Base-by-base conservation (phyloP, 2,329 filamentous ascomycete species). In the Curvularia sp. region DNA sequence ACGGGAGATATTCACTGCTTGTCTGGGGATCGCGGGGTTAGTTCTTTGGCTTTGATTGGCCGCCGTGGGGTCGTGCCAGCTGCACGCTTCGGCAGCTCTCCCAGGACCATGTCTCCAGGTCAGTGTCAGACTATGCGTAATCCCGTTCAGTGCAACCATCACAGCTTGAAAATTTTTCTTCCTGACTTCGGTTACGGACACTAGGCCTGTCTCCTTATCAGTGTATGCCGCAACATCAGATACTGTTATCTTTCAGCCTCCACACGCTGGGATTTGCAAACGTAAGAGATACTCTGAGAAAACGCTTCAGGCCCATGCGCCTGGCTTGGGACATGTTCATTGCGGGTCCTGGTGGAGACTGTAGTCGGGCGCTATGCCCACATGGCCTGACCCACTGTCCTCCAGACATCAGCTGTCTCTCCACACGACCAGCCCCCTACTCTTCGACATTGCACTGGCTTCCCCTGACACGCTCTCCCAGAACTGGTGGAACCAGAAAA, bases 281-380 rank as follows among this genome's bases (percentile, higher is more conserved):
- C 58, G 55, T 61, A 58, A 61, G 26, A 52, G 26, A 39, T 57
- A 43, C 42, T 49, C 18, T 7, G 24, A 35, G 9, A 33, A 10
- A 55, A 35, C 9, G 20, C 26, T 26, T n/a, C 41, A 15, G 10
- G 24, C 13, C 12, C 42, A 43, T 39, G 44, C 30, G 26, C 39
- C 9, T 28, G 20, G 44, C 55, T 57, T 49, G 10, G 50, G 51
- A 33, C 22, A 35, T 43, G n/a, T 18, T 30, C 47, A 12, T 30
- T 48, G 55, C 41, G 55, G 50, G 55, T 55, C 35, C 35, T 20
- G 22, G 57, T 58, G 58, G 55, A 31, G 49, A 39, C 42, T 26
- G 28, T 41, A 60, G 44, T 39, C 30, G 33, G 50, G 22, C 20
- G 22, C 38, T 38, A 39, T 49, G 43, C 24, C 39, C 26, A 24